Base-by-base conservation (phyloP, 2,329 filamentous ascomycete species). In the Claviceps lovelessii region DNA sequence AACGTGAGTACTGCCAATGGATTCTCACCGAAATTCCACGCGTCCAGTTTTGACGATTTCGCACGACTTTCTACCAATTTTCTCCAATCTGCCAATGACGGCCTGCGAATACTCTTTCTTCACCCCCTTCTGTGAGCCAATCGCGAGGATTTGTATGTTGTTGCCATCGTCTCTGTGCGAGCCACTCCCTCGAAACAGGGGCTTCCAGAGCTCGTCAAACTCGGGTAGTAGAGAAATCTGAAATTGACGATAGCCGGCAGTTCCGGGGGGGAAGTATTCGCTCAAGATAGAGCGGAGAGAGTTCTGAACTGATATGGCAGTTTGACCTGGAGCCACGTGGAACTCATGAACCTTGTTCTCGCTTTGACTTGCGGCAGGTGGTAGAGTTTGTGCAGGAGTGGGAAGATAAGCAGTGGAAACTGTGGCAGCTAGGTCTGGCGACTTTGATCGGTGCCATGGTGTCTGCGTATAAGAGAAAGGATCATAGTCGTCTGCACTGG, bases 101-200 rank as follows among this genome's bases (percentile, higher is more conserved):
- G 71, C 67, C 2, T 71, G 67, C 6, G 75, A 67, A 51, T 79
- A 77, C 1, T 74, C 72, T 57, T 70, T 75, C 35, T 72, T 72
- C 1, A 83, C 79, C 2, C 73, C 75, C 29, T 70, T 70, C 58
- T 84, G 78, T 4, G 75, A 73, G 4, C 81, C 81, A 23, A 85
- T 69, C 2, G 80, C 80, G 13, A 85, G 64, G 4, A 85, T 80
- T 51, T 83, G 72, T 59, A 84, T 79, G 13, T 80, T 66, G 42
- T 70, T 68, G 13, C 65, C 66, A 33, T 70, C 65, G 5, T 65
- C 62, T 28, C 59, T 55, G 4, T 59, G 63, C 0, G 63, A 63
- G 51, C 57, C 65, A 1, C 61, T 59, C 35, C 73, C 70, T 41
- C 62, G 67, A 49, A 81, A 76, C 0, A 81, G 68, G 2, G 77